Evolutionary conservation across 2,329 filamentous ascomycete species (phyloP).

Genomic region (Cryphonectria nitschkei): DNA sequence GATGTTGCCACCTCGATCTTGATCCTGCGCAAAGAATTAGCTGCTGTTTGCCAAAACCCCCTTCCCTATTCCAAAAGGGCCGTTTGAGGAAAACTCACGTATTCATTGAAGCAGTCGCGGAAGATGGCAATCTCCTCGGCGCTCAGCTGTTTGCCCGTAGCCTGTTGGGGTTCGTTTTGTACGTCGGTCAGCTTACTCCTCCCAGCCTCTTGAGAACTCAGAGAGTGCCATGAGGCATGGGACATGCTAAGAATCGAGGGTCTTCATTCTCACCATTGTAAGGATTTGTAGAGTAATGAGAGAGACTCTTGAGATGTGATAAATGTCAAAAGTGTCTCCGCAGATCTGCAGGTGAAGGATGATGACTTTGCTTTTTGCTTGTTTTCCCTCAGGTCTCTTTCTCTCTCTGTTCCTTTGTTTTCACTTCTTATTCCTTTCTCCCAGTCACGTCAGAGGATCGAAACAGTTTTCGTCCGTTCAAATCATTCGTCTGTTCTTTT

Average conservation of each 20-base stretch:
- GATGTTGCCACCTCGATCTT: slow-evolving; percentile 38
- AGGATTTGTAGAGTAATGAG: neutral
- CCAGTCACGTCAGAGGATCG: neutral
- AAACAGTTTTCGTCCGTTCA: neutral
- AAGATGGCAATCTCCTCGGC: slow-evolving; percentile 29
- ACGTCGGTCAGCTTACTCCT: neutral
- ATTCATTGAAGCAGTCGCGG: slow-evolving; percentile 29
- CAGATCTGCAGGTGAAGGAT: neutral
- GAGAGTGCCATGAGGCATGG: neutral
- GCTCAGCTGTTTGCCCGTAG: slow-evolving; percentile 21
- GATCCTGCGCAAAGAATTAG: slow-evolving; percentile 11
- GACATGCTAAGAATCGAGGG: neutral
- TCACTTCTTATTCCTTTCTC: neutral
- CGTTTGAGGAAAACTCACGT: slow-evolving; percentile 9
- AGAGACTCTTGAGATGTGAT: neutral
- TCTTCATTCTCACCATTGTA: neutral
- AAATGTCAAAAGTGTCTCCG: neutral
- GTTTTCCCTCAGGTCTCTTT: neutral
- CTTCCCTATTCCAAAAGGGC: too few relatives aligned
- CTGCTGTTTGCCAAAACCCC: neutral
- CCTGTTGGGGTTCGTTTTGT: neutral
- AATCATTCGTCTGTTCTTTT: neutral
- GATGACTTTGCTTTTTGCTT: neutral
- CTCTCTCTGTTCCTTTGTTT: neutral
- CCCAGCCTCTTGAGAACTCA: neutral